Base-by-base conservation (phyloP, 352 stramenopile genomes). In the Phytophthora pinifolia region DNA sequence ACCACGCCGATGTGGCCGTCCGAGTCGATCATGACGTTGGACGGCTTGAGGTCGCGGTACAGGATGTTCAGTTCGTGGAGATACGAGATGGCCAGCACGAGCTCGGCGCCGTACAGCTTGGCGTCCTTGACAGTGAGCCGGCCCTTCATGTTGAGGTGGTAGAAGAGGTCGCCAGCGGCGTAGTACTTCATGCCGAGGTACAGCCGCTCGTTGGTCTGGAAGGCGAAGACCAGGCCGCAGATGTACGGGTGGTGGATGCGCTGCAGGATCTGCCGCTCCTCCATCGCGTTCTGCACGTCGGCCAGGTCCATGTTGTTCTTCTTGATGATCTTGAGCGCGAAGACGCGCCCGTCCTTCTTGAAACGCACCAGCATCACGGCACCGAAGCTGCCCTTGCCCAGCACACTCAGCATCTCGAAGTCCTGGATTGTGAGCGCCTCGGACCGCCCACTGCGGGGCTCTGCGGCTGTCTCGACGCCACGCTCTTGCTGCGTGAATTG, bases 141-240 rank as follows among this genome's bases (percentile, higher is more conserved):
- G 13, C 83, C 82, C 37, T 84, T 86, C 65, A 93, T 76, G 44
- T 96, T 96, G 17, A 96, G 59, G 45, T 96, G 86, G 41, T 96
- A 96, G 46, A 96, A 96, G 15, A 96, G 62, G 50, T 96, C 86
- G 18, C 86, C 86, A 8, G 86, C 86, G 10, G 86, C 86, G 38
- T 96, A 96, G 55, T 91, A 96, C 43, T 96, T 94, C 86, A 96
- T 96, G 0, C 86, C 83, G n/a, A 94, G 55, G 46, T 96, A 96
- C 9, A 96, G 68, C 3, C 86, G 82, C 51, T 94, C 83, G 55
- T 93, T 94, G 13, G 86, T 96, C 61, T 96, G 86, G 50, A 96
- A 96, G 2, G 86, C 86, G 52, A 96, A 96, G 31, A 94, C 74
- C 31, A 96, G 65, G 29, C 78, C 79, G 65, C 83, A 96, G 38